A percentile compares a stretch with the other conserved stretches of the same genome.
Evolutionary conservation across 2,329 filamentous ascomycete genomes (phyloP).

Genomic region (Claviceps maximensis): DNA sequence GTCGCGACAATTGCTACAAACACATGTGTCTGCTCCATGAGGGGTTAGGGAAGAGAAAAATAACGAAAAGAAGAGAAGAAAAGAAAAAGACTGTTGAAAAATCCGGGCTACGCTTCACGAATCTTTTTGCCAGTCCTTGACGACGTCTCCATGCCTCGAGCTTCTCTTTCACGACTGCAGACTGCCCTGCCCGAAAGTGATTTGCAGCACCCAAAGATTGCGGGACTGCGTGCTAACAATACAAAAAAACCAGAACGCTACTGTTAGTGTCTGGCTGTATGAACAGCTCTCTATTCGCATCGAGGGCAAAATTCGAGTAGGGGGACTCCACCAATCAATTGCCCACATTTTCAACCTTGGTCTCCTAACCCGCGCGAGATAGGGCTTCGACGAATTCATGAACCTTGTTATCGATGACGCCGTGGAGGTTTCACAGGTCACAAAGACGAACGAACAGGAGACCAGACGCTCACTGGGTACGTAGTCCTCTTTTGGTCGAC

Average conservation of each 20-base stretch:
- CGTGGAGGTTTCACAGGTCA: conserved; percentile 75
- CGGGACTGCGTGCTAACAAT: conserved; percentile 1
- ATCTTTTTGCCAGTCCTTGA: neutral
- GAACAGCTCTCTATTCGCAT: conserved; percentile 91
- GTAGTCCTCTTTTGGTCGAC: conserved; percentile 10
- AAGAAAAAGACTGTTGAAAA: too few species aligned
- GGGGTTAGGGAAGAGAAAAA: too few species aligned
- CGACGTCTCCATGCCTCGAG: neutral
- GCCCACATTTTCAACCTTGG: neutral
- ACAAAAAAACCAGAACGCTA: conserved; percentile 53
- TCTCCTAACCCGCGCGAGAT: neutral
- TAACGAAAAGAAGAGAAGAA: too few species aligned
- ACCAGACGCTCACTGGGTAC: conserved; percentile 66
- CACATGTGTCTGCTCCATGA: neutral
- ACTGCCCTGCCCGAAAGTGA: neutral
- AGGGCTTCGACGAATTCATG: conserved; percentile 99
- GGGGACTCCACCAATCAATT: conserved; percentile 17
- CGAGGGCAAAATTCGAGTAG: conserved; percentile 87
- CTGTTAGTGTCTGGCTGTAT: conserved; percentile 90
- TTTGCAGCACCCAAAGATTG: conserved; percentile 8
- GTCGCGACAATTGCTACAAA: neutral
- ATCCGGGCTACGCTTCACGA: neutral
- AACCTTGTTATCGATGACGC: conserved; percentile 95
- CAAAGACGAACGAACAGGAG: conserved; percentile 65
- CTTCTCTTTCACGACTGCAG: too few species aligned